phyloP scores from a whole-genome alignment of 306 rosid species.

The Gleditsia sinensis region DNA sequence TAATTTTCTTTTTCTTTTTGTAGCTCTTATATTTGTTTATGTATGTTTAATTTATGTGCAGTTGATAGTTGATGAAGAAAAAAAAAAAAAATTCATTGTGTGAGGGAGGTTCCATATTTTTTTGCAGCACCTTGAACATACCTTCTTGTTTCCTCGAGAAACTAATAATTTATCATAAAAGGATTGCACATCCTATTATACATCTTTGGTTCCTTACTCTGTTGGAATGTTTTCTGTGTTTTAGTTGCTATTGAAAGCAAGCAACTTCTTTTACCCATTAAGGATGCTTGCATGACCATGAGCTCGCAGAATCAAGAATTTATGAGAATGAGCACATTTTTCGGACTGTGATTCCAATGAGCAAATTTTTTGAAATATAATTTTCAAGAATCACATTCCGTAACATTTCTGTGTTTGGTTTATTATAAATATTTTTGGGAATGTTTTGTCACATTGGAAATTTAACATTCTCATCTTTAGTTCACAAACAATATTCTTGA shows the following conservation, averaged over 20 bases:
- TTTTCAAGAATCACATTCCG: too few relatives aligned
- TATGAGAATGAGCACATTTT: too few relatives aligned
- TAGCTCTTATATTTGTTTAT: slow-evolving; percentile 22
- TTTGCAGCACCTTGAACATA: slow-evolving; percentile 38
- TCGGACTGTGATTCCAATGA: too few relatives aligned
- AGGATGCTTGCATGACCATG: too few relatives aligned
- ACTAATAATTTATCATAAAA: slow-evolving; percentile 23
- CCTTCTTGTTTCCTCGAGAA: slow-evolving; percentile 22
- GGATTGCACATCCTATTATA: slow-evolving; percentile 27
- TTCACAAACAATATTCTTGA: too few relatives aligned
- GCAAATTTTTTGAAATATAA: too few relatives aligned
- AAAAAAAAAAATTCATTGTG: slow-evolving; percentile 34
- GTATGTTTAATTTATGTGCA: slow-evolving; percentile 46
- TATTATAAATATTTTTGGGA: too few relatives aligned
- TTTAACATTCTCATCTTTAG: too few relatives aligned
- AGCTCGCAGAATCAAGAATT: too few relatives aligned
- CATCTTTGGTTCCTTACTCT: neutral
- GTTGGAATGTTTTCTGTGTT: neutral
- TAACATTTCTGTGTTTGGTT: too few relatives aligned
- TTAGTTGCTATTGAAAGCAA: neutral
- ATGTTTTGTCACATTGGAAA: too few relatives aligned
- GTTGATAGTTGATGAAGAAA: slow-evolving; percentile 39
- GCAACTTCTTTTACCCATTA: neutral
- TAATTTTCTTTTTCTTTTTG: slow-evolving; percentile 30
- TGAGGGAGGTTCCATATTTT: slow-evolving; percentile 29